Base-by-base conservation (phyloP, 1,139 yeast genomes). In the Magnusiomyces fungicola region DNA sequence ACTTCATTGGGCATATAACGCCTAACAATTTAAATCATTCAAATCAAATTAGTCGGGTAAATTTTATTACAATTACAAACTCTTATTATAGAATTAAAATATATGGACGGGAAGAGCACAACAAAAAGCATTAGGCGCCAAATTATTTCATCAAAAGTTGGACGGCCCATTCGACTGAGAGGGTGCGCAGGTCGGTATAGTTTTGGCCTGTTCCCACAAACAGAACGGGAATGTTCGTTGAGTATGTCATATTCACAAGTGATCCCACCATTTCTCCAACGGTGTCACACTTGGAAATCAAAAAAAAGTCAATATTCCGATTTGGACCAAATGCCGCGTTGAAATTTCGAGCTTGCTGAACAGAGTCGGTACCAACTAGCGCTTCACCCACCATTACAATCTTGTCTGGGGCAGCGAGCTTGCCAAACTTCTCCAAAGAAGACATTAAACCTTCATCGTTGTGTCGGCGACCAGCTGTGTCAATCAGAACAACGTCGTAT, bases 301-400 rank as follows among this genome's bases (percentile, higher is more conserved):
- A 83, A 69, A 94, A 92, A 63, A 92, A 94, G 65, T 92, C 97
- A 50, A 92, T 72, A 46, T 78, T 76, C 51, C 97, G 73, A 45
- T 76, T 78, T 53, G 83, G 81, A 14, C 98, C 98, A 69, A 94
- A 92, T 0, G 97, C 97, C 57, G 80, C 79, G 64, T 92, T 90
- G 69, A 92, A 92, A 64, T 92, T 90, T 50, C 79, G 79, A 0
- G 98, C 98, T 65, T 92, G 98, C 64, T 86, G 88, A 3, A 92
- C 97, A 1, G 97, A 88, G 64, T 92, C 98, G 0, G 97, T 90
- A 21, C 98, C 98, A 1, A 90, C 98, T 44, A 92, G 73, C 0
- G 98, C 98, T 66, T 92, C 98, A 42, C 97, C 98, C 19, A 92
- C 98, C 97, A 92, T 92, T 61, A 92, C 89, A 61, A 92, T 90